phyloP scores from a whole-genome alignment of 306 rosid species.

The Medicago lupulina region DNA sequence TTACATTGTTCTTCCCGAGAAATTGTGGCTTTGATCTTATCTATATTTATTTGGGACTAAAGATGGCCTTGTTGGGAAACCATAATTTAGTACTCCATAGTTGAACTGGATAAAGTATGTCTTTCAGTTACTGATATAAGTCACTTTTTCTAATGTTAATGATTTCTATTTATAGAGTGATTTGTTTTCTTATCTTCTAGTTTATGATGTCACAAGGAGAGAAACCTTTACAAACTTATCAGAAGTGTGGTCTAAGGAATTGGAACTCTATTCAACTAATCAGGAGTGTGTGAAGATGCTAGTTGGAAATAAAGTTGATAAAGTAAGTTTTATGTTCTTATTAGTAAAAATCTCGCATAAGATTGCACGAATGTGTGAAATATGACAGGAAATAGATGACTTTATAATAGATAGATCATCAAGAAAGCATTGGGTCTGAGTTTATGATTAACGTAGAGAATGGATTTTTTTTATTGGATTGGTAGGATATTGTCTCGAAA shows the following conservation, averaged over 20 bases:
- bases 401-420: neutral
- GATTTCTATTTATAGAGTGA: conserved; percentile 32
- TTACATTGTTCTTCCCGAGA: neutral
- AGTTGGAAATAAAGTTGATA: conserved; percentile 94
- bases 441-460: neutral
- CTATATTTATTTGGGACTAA: conserved; percentile 21
- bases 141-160: conserved; percentile 4
- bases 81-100: neutral
- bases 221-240: conserved; percentile 85
- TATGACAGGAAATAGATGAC: neutral
- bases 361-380: neutral
- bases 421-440: neutral
- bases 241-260: conserved; percentile 92
- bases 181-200: conserved; percentile 50
- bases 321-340: conserved; percentile 60
- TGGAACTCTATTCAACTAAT: conserved; percentile 78
- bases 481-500: too few species aligned
- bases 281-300: conserved; percentile 90
- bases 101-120: conserved; percentile 25
- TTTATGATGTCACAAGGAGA: conserved; percentile 88
- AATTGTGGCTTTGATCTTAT: too few species aligned
- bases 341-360: neutral
- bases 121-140: conserved; percentile 21
- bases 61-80: conserved; percentile 22
- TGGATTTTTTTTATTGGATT: neutral